phyloP scores from a whole-genome alignment of 2,329 filamentous ascomycete genomes.

The Fusarium sp. region DNA sequence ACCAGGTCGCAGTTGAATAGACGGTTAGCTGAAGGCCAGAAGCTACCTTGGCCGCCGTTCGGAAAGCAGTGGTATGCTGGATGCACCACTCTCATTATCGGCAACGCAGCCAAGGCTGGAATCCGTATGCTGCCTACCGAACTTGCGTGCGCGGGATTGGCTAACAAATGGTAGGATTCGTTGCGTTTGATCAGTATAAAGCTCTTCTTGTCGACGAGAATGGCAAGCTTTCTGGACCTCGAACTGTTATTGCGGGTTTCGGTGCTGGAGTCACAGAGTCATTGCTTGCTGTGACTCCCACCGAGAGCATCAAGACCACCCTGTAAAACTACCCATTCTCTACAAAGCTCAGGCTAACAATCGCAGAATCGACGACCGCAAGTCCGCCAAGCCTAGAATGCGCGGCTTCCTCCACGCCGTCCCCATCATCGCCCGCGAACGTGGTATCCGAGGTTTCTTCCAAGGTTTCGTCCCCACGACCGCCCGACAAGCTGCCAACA shows the following conservation, averaged over 20 bases:
- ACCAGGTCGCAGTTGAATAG: slow-evolving; percentile 94
- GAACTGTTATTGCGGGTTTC: slow-evolving; percentile 93
- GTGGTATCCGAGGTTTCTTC: slow-evolving; percentile 92
- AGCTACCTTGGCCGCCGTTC: slow-evolving; percentile 94
- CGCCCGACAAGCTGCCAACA: slow-evolving; percentile 93
- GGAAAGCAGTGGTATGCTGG: slow-evolving; percentile 97
- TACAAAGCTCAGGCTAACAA: background rate
- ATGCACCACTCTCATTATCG: slow-evolving; percentile 95
- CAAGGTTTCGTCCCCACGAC: slow-evolving; percentile 97
- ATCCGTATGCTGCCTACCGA: slow-evolving; percentile 72
- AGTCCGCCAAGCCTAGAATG: slow-evolving; percentile 85
- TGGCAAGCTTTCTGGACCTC: slow-evolving; percentile 89
- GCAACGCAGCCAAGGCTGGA: slow-evolving; percentile 95
- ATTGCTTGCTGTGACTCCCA: slow-evolving; percentile 91
- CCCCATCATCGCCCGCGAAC: slow-evolving; percentile 85
- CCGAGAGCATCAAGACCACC: slow-evolving; percentile 98
- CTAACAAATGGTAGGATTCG: slow-evolving; percentile 65
- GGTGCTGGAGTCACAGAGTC: slow-evolving; percentile 95
- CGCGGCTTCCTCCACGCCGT: slow-evolving; percentile 92
- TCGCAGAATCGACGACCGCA: slow-evolving; percentile 89
- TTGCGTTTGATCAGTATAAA: slow-evolving; percentile 97
- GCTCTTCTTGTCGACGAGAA: slow-evolving; percentile 81
- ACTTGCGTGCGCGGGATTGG: background rate
- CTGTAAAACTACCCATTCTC: slow-evolving; percentile 61
- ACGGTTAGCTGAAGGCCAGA: slow-evolving; percentile 81